Base-by-base conservation (phyloP, 352 stramenopile species). In the Phytopythium kandeliae region DNA sequence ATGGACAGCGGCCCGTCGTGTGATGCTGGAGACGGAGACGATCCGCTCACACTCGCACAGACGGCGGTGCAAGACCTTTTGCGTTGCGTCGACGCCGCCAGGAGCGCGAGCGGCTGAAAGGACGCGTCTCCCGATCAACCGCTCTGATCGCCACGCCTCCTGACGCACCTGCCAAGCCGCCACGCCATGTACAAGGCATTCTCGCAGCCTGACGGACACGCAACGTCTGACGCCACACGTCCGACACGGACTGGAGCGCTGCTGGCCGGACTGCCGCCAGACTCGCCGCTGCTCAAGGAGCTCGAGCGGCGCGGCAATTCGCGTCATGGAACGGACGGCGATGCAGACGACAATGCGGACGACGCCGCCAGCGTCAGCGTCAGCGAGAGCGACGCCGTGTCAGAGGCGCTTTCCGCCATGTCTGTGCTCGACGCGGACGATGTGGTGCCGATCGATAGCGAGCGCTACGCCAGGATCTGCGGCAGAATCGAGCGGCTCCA, bases 211-310 rank as follows among this genome's bases (percentile, higher is more conserved):
- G 3, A 15, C 2, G 31, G 9, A 5, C 16, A 79, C 63, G 69
- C 59, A 75, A 35, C 48, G 55, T 62, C 81, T 34, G 46, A 81
- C 21, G 71, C 81, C 57, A 51, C 35, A 8, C 74, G 79, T 57
- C 74, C 83, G 60, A 65, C 43, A 31, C 62, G 82, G 67, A 70
- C 81, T 34, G 62, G 79, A 49, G 36, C 57, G 12, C 54, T 81
- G 36, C 62, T 66, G n/a, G 36, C 48, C 17, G 51, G 54, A 41
- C 19, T 68, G 16, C 40, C 45, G 4, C 26, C 31, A 13, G 34
- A 24, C 25, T 33, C 22, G 10, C 35, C 24, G 19, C 36, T 21
- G 31, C 19, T 52, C 26, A 15, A 16, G 6, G 26, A 34, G 9
- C 17, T 25, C 46, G 28, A n/a, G 8, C 15, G 8, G 5, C 19